phyloP scores from a whole-genome alignment of 2,329 filamentous ascomycete genomes.

The Phyllosticta citribraziliensis region DNA sequence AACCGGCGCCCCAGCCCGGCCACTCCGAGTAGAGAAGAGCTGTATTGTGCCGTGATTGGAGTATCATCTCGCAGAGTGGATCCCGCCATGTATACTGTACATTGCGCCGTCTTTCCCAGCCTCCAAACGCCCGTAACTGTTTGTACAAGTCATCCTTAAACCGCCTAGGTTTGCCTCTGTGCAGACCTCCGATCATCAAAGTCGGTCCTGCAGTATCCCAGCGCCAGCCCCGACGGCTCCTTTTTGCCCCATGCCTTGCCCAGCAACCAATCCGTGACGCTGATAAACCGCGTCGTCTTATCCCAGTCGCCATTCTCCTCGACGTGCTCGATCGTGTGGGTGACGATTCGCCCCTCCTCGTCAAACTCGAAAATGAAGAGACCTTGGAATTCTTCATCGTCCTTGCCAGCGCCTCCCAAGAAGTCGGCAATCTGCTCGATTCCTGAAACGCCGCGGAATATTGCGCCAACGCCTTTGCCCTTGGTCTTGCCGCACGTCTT shows the following conservation, averaged over 20 bases:
- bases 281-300: constrained; percentile 74
- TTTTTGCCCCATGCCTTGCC: constrained; percentile 57
- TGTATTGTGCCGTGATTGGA: background rate
- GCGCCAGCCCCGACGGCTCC: constrained; percentile 13
- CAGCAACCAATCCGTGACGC: constrained; percentile 87
- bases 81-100: background rate
- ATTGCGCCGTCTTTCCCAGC: background rate
- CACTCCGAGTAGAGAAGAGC: background rate
- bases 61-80: background rate
- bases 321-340: constrained; percentile 89
- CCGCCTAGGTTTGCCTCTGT: background rate
- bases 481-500: constrained; percentile 53
- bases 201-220: constrained; percentile 9
- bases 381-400: constrained; percentile 67
- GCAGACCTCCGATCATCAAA: background rate
- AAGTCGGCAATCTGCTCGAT: constrained; percentile 45
- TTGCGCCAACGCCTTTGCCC: constrained; percentile 32
- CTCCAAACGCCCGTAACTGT: background rate
- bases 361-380: constrained; percentile 97
- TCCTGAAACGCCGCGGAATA: constrained; percentile 31
- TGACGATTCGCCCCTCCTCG: constrained; percentile 68
- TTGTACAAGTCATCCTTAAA: constrained; percentile 17
- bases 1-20: background rate
- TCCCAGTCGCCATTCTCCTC: constrained; percentile 79
- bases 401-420: constrained; percentile 41